These are phyloP conservation scores for Hyaloperonospora brassicae DNA, from an alignment of 352 stramenopile genomes.

Conservation along the genomic window DNA sequence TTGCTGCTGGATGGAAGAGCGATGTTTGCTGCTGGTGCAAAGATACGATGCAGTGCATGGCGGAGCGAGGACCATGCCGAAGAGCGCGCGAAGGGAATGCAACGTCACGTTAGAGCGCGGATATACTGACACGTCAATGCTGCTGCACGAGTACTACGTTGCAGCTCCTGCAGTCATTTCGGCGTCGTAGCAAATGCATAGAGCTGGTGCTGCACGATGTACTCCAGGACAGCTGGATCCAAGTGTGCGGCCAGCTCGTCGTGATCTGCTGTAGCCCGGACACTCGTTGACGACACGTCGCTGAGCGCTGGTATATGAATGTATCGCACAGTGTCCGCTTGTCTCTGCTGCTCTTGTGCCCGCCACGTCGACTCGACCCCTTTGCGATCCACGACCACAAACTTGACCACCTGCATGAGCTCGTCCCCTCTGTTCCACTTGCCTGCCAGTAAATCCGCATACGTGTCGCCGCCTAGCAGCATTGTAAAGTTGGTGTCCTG, in stretches of 20 bases:
- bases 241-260: constrained; percentile 38
- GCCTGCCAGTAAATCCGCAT: constrained; percentile 61
- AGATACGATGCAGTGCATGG: constrained; percentile 12
- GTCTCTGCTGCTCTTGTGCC: constrained; percentile 5
- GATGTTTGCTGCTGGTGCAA: no score
- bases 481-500: constrained; percentile 57
- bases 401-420: constrained; percentile 50
- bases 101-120: not conserved
- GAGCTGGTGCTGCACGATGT: constrained; percentile 66
- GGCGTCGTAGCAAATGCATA: constrained; percentile 50
- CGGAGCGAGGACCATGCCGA: constrained; percentile 4
- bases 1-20: no score
- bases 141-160: constrained; percentile 9
- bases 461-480: constrained; percentile 79
- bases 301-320: constrained; percentile 48
- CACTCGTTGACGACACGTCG: constrained; percentile 72
- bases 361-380: constrained; percentile 41
- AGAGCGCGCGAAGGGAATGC: constrained; percentile 5
- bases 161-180: constrained; percentile 9
- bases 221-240: constrained; percentile 54
- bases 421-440: constrained; percentile 85
- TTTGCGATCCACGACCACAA: constrained; percentile 67
- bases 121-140: constrained; percentile 5
- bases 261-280: constrained; percentile 31
- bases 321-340: constrained; percentile 32